These are phyloP conservation scores for Diplodia seriata DNA, from an alignment of 2,329 filamentous ascomycete species.

Conservation along the genomic window DNA sequence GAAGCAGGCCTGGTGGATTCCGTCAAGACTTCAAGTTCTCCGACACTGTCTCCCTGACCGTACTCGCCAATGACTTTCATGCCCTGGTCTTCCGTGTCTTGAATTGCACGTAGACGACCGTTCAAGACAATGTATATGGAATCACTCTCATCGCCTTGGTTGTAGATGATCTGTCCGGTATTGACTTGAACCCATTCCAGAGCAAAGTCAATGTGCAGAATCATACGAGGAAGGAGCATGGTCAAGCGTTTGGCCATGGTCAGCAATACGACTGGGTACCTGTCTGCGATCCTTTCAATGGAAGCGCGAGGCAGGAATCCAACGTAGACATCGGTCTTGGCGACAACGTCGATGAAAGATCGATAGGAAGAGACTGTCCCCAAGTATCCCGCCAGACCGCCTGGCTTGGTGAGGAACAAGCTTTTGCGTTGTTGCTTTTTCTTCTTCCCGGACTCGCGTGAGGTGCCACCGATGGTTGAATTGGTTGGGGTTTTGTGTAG, in stretches of 20 bases:
- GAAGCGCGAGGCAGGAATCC: slow-evolving; percentile 87
- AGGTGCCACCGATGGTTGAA: slow-evolving; percentile 36
- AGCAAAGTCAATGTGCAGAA: slow-evolving; percentile 97
- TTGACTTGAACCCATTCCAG: slow-evolving; percentile 98
- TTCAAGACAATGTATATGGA: slow-evolving; percentile 98
- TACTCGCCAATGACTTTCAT: slow-evolving; percentile 90
- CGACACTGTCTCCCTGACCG: slow-evolving; percentile 96
- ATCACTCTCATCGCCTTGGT: slow-evolving; percentile 93
- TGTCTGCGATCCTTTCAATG: slow-evolving; percentile 89
- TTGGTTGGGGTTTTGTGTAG: slow-evolving; percentile 40
- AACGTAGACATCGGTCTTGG: slow-evolving; percentile 98
- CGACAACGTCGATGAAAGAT: slow-evolving; percentile 95
- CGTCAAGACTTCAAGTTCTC: slow-evolving; percentile 95
- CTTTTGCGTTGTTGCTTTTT: slow-evolving; percentile 69
- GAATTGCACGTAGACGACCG: slow-evolving; percentile 82
- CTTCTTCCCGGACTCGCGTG: slow-evolving; percentile 42
- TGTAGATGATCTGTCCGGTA: slow-evolving; percentile 92
- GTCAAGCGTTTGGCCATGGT: slow-evolving; percentile 97
- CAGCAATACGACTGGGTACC: slow-evolving; percentile 87
- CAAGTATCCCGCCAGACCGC: slow-evolving; percentile 91
- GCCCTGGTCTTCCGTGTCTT: slow-evolving; percentile 80
- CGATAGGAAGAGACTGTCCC: slow-evolving; percentile 93
- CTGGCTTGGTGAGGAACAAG: slow-evolving; percentile 90
- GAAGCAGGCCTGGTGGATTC: slow-evolving; percentile 91
- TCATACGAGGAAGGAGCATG: slow-evolving; percentile 83